phyloP scores from a whole-genome alignment of 306 rosid species.

The Oxytropis ochrocephala region DNA sequence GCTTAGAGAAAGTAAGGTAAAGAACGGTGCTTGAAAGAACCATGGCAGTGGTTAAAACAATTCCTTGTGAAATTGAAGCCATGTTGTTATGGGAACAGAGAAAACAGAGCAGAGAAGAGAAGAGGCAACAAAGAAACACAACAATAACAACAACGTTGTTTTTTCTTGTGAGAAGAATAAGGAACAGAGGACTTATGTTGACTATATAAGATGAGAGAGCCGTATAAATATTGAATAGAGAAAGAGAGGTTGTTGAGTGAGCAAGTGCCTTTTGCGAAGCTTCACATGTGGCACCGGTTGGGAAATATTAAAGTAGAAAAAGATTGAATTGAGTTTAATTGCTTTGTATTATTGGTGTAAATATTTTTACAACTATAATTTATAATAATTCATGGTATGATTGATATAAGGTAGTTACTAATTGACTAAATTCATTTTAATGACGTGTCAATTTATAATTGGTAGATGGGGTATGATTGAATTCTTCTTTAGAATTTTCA shows the following conservation, averaged over 20 bases:
- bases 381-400: too few relatives aligned
- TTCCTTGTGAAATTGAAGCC: slow-evolving; percentile 50
- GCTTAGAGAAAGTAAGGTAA: slow-evolving; percentile 36
- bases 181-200: slow-evolving; percentile 21
- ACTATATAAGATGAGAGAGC: background rate
- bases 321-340: background rate
- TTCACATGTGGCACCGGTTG: background rate
- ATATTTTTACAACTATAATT: too few relatives aligned
- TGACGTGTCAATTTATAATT: too few relatives aligned
- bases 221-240: slow-evolving; percentile 5
- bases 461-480: too few relatives aligned
- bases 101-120: background rate
- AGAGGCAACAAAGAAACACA: background rate
- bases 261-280: background rate
- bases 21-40: slow-evolving; percentile 42
- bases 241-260: background rate
- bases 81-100: background rate
- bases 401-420: too few relatives aligned
- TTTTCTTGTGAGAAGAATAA: background rate
- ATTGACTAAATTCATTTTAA: too few relatives aligned
- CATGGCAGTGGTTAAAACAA: slow-evolving; percentile 53
- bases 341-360: too few relatives aligned
- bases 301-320: background rate
- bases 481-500: too few relatives aligned
- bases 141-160: background rate